Evolutionary conservation across 306 rosid species (phyloP).

Genomic region (Gastrolobium bilobum): DNA sequence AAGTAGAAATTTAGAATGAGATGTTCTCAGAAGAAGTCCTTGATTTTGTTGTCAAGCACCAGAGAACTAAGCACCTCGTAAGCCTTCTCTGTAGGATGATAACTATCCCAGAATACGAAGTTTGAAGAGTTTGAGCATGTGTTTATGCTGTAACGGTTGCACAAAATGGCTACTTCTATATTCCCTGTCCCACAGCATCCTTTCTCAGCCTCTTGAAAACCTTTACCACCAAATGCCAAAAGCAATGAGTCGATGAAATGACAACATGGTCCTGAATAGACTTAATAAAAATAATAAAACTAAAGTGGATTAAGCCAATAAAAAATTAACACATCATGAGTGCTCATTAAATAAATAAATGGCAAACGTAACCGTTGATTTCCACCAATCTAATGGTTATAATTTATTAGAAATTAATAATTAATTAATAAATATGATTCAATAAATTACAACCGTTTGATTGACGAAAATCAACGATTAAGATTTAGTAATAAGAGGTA

Average conservation of each 20-base stretch:
- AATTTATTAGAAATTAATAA: no score
- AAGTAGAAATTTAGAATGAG: not conserved
- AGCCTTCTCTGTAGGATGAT: constrained; percentile 72
- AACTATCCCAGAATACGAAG: constrained; percentile 83
- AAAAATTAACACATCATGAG: no score
- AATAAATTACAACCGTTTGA: no score
- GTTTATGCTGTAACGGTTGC: constrained; percentile 53
- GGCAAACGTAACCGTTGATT: no score
- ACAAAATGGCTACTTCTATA: constrained; percentile 67
- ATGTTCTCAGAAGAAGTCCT: constrained; percentile 56
- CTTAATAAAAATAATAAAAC: not conserved
- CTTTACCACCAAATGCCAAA: constrained; percentile 44
- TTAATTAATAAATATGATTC: no score
- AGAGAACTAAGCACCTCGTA: constrained; percentile 53
- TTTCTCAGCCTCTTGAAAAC: constrained; percentile 62
- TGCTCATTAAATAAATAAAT: no score
- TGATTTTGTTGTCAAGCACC: constrained; percentile 50
- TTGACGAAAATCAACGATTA: no score
- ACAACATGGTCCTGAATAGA: no score
- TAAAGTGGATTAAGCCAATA: no score
- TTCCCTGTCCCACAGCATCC: constrained; percentile 91
- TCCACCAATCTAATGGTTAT: no score
- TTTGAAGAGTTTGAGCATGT: constrained; percentile 59
- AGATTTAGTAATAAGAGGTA: no score
- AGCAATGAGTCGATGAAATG: not conserved